These are phyloP conservation scores for Lycium ferocissimum DNA, from an alignment of 257 asterid species.

Conservation along the genomic window DNA sequence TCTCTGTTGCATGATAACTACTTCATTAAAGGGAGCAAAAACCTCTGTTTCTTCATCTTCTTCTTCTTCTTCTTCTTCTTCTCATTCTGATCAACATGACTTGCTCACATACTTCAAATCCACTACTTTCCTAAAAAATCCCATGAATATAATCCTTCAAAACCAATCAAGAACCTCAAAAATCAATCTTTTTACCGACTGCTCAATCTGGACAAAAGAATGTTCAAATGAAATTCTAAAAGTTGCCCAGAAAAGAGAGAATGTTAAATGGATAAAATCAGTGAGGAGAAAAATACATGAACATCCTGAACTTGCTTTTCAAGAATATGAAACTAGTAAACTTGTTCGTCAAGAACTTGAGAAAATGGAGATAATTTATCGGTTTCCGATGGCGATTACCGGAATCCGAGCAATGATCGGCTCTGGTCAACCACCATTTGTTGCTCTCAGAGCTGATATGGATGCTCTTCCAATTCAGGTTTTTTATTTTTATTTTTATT, in stretches of 20 bases:
- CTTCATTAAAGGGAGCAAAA: conserved; percentile 23
- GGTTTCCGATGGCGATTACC: conserved; percentile 71
- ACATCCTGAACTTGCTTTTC: conserved; percentile 88
- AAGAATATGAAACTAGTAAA: conserved; percentile 75
- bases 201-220: conserved; percentile 55
- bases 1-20: not conserved
- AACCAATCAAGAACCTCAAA: conserved; percentile 24
- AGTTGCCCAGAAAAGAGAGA: conserved; percentile 50
- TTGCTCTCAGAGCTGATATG: conserved; percentile 93
- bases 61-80: not conserved
- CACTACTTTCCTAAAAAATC: not conserved
- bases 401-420: conserved; percentile 86
- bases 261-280: conserved; percentile 65
- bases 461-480: conserved; percentile 99
- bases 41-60: not conserved
- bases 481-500: not conserved
- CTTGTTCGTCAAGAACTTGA: conserved; percentile 72
- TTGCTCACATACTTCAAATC: conserved; percentile 5
- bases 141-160: not conserved
- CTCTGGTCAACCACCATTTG: conserved; percentile 80
- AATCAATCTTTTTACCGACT: conserved; percentile 27
- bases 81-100: not conserved
- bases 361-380: conserved; percentile 56
- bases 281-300: conserved; percentile 71
- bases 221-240: conserved; percentile 59